Base-by-base conservation (phyloP, 164 flowering plant genomes). In the Amborella trichopoda region DNA sequence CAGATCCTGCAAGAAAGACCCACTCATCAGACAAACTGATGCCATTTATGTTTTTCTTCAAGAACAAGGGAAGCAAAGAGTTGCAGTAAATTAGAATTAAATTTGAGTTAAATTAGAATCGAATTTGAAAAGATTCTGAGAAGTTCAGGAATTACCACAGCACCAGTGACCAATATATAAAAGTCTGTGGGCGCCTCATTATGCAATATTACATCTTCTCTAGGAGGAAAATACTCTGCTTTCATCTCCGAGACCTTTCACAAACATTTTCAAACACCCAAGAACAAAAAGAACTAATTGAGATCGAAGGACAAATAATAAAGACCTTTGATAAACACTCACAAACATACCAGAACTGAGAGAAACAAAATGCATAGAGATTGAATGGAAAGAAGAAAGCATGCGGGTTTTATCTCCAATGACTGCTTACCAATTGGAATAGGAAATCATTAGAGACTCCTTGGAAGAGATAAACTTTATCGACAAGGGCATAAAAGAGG, bases 151-250 rank as follows among this genome's bases (percentile, higher is more conserved):
- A 3, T 69, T 75, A 89, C 98, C 86, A 76, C 81, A 30, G 94
- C 76, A 36, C 98, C 98, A 27, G 70, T 63, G 44, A 78, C 93
- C 42, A 90, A 66, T 37, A 90, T 53, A 49, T 90, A 90, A 59
- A 90, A 81, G 59, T 90, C 98, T 16, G 94, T 86, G 2, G 98
- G 96, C 28, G 96, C 93, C 73, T 90, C 98, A 62, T 90, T 89
- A 59, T 83, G 96, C 64, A 90, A 70, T 50, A 86, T 83, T 24
- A 86, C 80, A 60, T 90, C 96, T 71, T 83, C 94, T 59, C 77
- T 86, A n/a, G 98, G 94, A 44, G 94, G 86, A 58, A 80, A 90
- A 55, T 79, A 90, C 64, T 86, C 96, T 2, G 93, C 80, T 68
- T 81, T 90, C 94, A 86, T 86, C 65, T 83, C 97, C 3, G 97